phyloP scores from a whole-genome alignment of 2,329 filamentous ascomycete genomes.

The Trichoderma semiorbis region DNA sequence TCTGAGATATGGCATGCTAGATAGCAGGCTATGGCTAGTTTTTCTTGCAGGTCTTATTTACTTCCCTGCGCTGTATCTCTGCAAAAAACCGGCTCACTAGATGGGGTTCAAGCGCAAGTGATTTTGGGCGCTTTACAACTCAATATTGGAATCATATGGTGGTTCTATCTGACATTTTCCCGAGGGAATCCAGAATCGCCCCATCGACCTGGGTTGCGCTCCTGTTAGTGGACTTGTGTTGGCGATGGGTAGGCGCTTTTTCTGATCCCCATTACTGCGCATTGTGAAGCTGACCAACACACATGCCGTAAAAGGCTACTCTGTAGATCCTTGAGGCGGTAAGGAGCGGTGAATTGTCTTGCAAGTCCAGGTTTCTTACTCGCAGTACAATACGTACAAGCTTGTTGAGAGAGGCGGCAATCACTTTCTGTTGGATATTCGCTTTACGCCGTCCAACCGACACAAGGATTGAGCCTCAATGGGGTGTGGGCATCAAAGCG shows the following conservation, averaged over 20 bases:
- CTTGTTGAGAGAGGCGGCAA: neutral
- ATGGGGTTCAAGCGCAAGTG: neutral
- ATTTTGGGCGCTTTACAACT: neutral
- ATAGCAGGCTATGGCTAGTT: neutral
- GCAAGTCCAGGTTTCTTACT: neutral
- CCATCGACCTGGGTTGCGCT: neutral
- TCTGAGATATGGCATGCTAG: neutral
- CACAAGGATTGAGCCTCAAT: neutral
- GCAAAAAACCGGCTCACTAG: neutral
- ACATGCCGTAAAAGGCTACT: neutral
- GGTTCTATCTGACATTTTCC: neutral
- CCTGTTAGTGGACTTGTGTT: constrained; percentile 15
- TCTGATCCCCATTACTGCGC: neutral
- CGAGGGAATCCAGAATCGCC: neutral
- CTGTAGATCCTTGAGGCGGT: neutral
- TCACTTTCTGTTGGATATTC: neutral
- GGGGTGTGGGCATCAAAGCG: neutral
- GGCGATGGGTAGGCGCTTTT: constrained; percentile 12
- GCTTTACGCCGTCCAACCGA: neutral
- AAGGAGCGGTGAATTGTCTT: neutral
- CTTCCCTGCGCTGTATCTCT: neutral
- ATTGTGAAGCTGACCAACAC: neutral
- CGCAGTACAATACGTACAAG: neutral
- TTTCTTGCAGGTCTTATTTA: neutral
- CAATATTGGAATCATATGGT: neutral